Conservation (phyloP, 2,329 filamentous ascomycete genomes). For the Bipolaris cookei region DNA sequence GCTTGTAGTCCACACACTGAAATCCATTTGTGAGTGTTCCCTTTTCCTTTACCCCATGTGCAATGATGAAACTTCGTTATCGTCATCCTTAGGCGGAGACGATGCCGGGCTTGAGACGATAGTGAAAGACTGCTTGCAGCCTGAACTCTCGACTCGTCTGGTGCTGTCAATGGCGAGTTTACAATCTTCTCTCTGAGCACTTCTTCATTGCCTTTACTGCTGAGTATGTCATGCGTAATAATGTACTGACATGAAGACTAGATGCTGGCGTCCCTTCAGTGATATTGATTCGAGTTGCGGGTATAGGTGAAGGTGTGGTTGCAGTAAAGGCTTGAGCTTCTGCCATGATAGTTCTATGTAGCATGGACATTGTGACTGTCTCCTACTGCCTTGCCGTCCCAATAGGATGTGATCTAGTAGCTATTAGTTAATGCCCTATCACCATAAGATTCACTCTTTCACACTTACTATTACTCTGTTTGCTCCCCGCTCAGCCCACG, state of each 20-base stretch:
- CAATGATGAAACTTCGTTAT: constrained; percentile 85
- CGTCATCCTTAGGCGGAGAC: constrained; percentile 95
- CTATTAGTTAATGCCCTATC: too few species aligned
- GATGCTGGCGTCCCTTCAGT: neutral
- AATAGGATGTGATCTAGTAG: too few species aligned
- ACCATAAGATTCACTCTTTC: too few species aligned
- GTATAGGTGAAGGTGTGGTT: neutral
- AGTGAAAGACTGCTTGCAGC: constrained; percentile 28
- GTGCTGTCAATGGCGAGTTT: constrained; percentile 39
- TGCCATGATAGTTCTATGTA: too few species aligned
- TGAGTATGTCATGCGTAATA: neutral
- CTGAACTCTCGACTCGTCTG: constrained; percentile 30
- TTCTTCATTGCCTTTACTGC: neutral
- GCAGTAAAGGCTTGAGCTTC: too few species aligned
- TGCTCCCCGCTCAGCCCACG: neutral
- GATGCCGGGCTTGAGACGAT: constrained; percentile 30
- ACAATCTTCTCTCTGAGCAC: constrained; percentile 49
- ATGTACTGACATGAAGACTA: constrained; percentile 1
- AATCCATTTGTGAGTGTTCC: constrained; percentile 15
- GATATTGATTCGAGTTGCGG: neutral
- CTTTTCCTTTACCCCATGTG: constrained; percentile 10
- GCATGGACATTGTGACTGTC: too few species aligned
- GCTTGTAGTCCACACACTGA: neutral
- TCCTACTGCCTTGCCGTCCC: too few species aligned
- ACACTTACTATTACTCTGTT: neutral